These are phyloP conservation scores for Cordyceps farinosa DNA, from an alignment of 2,329 filamentous ascomycete genomes.

Conservation along the genomic window DNA sequence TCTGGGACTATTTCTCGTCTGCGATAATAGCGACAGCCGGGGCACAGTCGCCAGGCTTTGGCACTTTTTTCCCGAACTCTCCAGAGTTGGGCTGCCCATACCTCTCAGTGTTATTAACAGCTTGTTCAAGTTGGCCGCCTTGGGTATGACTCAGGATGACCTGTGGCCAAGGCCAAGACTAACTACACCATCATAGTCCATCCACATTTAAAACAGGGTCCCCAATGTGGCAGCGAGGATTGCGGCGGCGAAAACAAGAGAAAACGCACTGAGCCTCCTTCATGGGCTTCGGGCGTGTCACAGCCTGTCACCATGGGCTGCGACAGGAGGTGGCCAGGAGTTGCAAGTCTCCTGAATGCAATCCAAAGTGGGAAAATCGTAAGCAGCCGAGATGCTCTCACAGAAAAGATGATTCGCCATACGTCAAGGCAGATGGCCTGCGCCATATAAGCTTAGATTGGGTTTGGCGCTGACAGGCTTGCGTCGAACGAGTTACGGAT, in stretches of 20 bases:
- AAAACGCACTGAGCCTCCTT: neutral
- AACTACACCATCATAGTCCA: neutral
- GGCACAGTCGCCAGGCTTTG: neutral
- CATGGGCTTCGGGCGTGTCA: neutral
- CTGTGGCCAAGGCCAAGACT: constrained; percentile 9
- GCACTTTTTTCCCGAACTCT: neutral
- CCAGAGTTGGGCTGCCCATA: neutral
- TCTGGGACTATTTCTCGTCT: neutral
- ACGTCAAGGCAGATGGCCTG: neutral
- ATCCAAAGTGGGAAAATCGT: too few relatives aligned
- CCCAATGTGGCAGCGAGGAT: constrained; percentile 16
- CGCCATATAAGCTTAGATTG: neutral
- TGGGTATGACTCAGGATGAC: constrained; percentile 10
- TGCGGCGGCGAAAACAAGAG: neutral
- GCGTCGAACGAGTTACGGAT: neutral
- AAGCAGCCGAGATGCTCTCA: neutral
- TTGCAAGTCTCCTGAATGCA: neutral
- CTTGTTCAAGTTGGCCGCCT: neutral
- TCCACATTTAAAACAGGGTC: constrained; percentile 18
- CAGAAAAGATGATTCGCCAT: neutral
- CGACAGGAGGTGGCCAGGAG: neutral
- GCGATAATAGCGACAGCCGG: neutral
- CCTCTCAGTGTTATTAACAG: neutral
- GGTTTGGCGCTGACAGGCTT: constrained; percentile 7
- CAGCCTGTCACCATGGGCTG: constrained; percentile 1